These are phyloP conservation scores for Spergularia marina DNA, from an alignment of 148 eudicot species.

Conservation along the genomic window DNA sequence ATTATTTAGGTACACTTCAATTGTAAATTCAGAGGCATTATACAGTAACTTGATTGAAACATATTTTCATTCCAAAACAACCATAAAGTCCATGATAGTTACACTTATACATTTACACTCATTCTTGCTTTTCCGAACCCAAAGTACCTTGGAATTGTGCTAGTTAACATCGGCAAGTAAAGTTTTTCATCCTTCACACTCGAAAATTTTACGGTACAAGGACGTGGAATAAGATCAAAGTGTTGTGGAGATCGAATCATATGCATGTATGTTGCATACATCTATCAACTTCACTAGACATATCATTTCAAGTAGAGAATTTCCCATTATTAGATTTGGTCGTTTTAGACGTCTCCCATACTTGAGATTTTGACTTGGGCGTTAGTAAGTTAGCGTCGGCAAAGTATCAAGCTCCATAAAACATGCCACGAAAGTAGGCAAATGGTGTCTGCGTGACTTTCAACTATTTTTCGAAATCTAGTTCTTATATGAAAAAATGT, in stretches of 20 bases:
- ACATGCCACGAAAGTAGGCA: no score
- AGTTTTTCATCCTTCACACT: no score
- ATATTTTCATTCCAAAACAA: not conserved
- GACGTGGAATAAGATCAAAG: slow-evolving; percentile 1
- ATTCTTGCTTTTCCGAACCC: no score
- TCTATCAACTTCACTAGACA: not conserved
- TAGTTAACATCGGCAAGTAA: no score
- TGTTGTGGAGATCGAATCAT: not conserved
- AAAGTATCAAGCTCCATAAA: no score
- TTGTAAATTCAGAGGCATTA: not conserved
- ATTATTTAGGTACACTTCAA: slow-evolving; percentile 16
- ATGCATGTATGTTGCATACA: slow-evolving; percentile 9
- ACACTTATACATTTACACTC: not conserved
- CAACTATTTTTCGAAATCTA: no score
- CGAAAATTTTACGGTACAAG: not conserved
- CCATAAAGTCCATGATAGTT: not conserved
- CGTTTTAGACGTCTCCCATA: not conserved
- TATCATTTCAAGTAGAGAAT: slow-evolving; percentile 9
- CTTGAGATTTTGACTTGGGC: no score
- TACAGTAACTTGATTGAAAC: not conserved
- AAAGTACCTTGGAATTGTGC: no score
- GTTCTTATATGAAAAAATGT: no score
- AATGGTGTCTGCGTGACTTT: no score
- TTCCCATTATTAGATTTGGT: not conserved
- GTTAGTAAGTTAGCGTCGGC: no score